These are phyloP conservation scores for Discostella pseudostelligera DNA, from an alignment of 108 stramenopile species.

Conservation along the genomic window DNA sequence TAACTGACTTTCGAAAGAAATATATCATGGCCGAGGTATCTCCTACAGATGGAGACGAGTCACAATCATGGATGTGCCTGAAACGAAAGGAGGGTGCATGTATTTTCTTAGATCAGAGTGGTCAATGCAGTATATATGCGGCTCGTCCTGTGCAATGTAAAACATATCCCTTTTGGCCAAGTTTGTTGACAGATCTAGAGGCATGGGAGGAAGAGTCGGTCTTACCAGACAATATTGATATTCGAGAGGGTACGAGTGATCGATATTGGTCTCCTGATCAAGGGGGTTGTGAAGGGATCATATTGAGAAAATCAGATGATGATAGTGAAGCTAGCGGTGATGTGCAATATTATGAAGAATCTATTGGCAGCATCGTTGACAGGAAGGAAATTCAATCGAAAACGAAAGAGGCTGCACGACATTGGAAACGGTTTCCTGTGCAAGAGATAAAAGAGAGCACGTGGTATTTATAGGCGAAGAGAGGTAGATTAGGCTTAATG, in stretches of 20 bases:
- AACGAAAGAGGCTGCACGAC: constrained; percentile 33
- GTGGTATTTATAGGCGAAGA: constrained; percentile 36
- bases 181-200: constrained; percentile 31
- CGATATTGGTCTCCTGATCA: constrained; percentile 54
- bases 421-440: constrained; percentile 45
- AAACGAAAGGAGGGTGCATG: constrained; percentile 43
- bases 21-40: constrained; percentile 24
- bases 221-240: constrained; percentile 31
- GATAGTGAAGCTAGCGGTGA: neutral
- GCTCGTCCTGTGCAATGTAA: constrained; percentile 54
- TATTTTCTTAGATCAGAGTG: constrained; percentile 37
- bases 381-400: constrained; percentile 35
- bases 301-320: neutral
- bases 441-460: constrained; percentile 46
- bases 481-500: neutral
- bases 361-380: constrained; percentile 6
- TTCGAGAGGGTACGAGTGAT: constrained; percentile 20
- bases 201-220: constrained; percentile 56
- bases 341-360: neutral
- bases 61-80: constrained; percentile 43
- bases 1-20: constrained; percentile 15
- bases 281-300: constrained; percentile 69
- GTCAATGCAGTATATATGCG: constrained; percentile 56
- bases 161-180: constrained; percentile 73
- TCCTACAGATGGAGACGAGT: constrained; percentile 12